Evolutionary conservation across 2,329 filamentous ascomycete species (phyloP), one percentile per base, ranked within the genome.

Genomic region (Tolypocladium amazonense): DNA sequence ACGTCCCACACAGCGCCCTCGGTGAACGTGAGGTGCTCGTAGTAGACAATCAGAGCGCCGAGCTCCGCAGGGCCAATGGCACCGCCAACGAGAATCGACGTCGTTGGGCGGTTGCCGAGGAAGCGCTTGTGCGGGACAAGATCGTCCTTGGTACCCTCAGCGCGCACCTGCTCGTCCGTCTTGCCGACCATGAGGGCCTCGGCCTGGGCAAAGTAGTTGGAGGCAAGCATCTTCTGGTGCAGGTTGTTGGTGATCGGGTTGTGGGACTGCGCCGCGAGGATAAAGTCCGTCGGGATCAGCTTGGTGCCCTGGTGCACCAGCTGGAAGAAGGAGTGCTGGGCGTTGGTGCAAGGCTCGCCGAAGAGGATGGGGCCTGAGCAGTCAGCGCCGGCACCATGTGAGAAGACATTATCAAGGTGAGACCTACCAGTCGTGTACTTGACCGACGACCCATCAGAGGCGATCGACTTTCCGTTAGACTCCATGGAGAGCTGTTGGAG

Each of bases 321-420:
- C 84, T 99, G 94, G 88, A 96, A 99, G 87, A 99, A 99, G 62
- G 94, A 97, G 85, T 99, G 94, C 81, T 99, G 94, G 53, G 94
- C 94, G 74, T 99, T 99, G 75, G 94, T 99, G 77, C 92, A 95
- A 58, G 94, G 94, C 82, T 99, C 94, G 72, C 94, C 94, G 73
- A 99, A 99, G 64, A 99, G 81, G 72, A 99, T 93, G 59, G 94
- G 86, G 56, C 94, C 77, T 79, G 41, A 2, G 12, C 14, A 35
- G 27, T 64, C 54, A 47, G 23, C 38, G 11, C n/a, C 15, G 23
- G 18, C n/a, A 15, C 43, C 4, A n/a, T 4, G 8, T 33, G 8
- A 15, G 2, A 15, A 23, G 20, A 8, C 35, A 25, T 25, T 3
- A 9, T 25, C 1, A 52, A 35, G 50, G 15, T 12, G 30, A n/a